Evolutionary conservation across 164 flowering plant species (phyloP).

Genomic region (Umbellularia californica): DNA sequence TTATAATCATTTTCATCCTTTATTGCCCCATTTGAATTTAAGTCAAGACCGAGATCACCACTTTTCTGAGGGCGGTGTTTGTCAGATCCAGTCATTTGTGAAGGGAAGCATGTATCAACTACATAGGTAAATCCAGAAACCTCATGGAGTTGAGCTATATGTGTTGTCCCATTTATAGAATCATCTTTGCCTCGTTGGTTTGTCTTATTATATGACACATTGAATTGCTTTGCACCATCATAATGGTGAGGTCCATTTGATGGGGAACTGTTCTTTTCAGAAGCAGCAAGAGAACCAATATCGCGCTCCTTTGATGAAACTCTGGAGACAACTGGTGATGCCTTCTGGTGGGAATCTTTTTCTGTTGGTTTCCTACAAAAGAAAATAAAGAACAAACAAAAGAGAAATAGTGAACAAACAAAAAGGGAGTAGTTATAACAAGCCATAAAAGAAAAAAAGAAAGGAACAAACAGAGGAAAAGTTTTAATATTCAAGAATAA

Average conservation of each 20-base stretch:
- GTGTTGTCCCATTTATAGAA: constrained; percentile 37
- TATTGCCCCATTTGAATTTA: constrained; percentile 20
- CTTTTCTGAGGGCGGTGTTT: constrained; percentile 9
- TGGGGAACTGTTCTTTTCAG: constrained; percentile 19
- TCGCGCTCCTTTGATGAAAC: constrained; percentile 24
- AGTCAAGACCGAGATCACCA: constrained; percentile 23
- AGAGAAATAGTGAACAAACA: background rate
- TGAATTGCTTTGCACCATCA: constrained; percentile 34
- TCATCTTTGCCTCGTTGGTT: constrained; percentile 31
- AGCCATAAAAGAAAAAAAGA: background rate
- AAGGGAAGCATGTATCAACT: constrained; percentile 37
- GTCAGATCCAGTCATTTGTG: constrained; percentile 12
- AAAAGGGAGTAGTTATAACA: too few species aligned
- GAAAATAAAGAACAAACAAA: background rate
- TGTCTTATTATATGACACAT: constrained; percentile 44
- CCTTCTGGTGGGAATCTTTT: constrained; percentile 12
- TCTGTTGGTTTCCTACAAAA: constrained; percentile 35
- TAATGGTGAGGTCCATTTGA: constrained; percentile 25
- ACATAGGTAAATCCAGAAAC: constrained; percentile 49
- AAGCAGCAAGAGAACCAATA: constrained; percentile 16
- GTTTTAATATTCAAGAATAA: background rate
- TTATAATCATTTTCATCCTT: constrained; percentile 25
- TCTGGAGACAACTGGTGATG: background rate
- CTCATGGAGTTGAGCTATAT: constrained; percentile 49
- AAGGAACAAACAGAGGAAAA: background rate